These are phyloP conservation scores for Talaromyces islandicus DNA, from an alignment of 2,329 filamentous ascomycete genomes.

Conservation along the genomic window DNA sequence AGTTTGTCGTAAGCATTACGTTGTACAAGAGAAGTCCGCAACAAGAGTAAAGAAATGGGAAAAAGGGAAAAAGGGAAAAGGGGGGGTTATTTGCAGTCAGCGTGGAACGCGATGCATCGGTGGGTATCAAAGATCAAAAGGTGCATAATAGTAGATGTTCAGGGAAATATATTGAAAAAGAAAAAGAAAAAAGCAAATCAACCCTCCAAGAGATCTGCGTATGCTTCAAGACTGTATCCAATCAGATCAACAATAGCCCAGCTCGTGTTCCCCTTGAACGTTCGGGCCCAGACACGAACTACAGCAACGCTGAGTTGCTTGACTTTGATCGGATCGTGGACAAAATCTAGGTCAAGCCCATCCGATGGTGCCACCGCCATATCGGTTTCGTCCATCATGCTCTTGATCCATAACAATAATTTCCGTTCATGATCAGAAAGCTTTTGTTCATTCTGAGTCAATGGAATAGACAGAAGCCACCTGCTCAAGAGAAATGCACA, in stretches of 20 bases:
- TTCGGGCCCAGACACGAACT: conserved; percentile 42
- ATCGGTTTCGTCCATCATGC: conserved; percentile 46
- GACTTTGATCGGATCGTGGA: conserved; percentile 38
- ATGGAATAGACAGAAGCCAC: conserved; percentile 41
- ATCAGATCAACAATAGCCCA: conserved; percentile 45
- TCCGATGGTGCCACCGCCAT: conserved; percentile 37
- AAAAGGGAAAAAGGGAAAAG: too few species aligned
- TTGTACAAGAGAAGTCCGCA: neutral
- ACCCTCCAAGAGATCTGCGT: conserved; percentile 39
- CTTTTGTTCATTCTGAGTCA: conserved; percentile 36
- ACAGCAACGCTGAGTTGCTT: conserved; percentile 44
- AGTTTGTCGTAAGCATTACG: neutral
- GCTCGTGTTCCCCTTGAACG: conserved; percentile 43
- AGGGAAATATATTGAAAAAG: neutral
- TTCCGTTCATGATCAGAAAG: conserved; percentile 44
- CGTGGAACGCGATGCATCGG: neutral
- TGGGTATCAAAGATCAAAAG: neutral
- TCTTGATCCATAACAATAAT: conserved; percentile 43
- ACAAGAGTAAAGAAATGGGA: neutral
- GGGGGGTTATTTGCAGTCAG: neutral
- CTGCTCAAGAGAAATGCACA: conserved; percentile 46
- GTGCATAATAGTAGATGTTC: neutral
- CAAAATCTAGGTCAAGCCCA: conserved; percentile 35
- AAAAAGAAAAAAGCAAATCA: conserved; percentile 10
- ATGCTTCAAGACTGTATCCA: conserved; percentile 41